Evolutionary conservation across 2,329 filamentous ascomycete species (phyloP), one percentile per base, ranked within the genome.

Genomic region (Fusarium fracticaudum): DNA sequence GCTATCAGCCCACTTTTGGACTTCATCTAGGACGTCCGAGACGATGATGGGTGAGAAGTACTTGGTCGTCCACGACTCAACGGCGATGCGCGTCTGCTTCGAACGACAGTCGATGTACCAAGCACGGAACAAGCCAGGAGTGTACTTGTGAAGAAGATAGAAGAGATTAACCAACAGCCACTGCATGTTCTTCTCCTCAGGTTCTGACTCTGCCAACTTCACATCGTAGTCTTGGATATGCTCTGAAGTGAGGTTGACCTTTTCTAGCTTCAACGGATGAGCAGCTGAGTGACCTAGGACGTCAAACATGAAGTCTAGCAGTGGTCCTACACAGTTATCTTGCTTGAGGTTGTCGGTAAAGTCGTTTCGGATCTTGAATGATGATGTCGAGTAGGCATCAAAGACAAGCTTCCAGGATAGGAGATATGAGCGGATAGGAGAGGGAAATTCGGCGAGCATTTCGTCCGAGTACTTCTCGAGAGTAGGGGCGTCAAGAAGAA

Each of bases 331-430:
- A 64, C 92, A 91, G 17, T 91, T 88, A 20, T 91, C 91, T 33
- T 92, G 88, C 80, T 95, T 96, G 64, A 99, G 88, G 67, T 93
- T 90, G 31, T 94, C 90, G 0, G 91, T 89, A 78, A 98, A 98
- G 77, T 95, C 91, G 67, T 90, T 90, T 75, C 94, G 93, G 22
- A 98, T 91, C 77, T 94, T 94, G 81, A 93, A 92, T 0, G 95
- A 94, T 18, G 95, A 91, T 26, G 91, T 90, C 24, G 87, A 86
- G 79, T 96, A 97, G 50, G 96, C 92, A 76, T 97, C 94, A 79
- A 97, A 98, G 1, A 98, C 88, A 3, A 98, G 86, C 72, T 94
- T 90, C 96, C 96, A 99, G 17, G 94, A 93, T 35, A 98, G 86
- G 6, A 99, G 87, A 78, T 98, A 99, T 15, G 92, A 91, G 60